Conservation (phyloP, 495 filamentous ascomycete species). For the Aspergillus sparsus region DNA sequence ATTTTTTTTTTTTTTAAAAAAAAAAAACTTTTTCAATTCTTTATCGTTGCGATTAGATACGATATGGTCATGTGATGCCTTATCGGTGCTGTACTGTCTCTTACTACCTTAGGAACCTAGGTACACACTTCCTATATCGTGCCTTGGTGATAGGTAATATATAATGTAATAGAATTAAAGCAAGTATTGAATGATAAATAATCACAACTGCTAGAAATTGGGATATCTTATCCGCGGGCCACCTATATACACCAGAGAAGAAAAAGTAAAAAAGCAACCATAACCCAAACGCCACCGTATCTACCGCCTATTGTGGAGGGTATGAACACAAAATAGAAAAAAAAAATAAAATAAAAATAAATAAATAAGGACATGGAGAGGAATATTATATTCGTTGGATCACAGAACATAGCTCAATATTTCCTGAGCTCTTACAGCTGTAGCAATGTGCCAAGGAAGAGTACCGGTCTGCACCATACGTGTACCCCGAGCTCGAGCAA, state of each 20-base stretch:
- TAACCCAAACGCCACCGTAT: conserved; percentile 21
- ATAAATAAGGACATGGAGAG: background rate
- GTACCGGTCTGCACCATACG: conserved; percentile 61
- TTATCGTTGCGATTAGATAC: conserved; percentile 29
- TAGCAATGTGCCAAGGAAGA: conserved; percentile 83
- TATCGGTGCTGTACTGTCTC: background rate
- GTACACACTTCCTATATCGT: background rate
- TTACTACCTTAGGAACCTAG: no score
- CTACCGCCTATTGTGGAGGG: conserved; percentile 22
- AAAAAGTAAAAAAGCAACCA: conserved; percentile 3
- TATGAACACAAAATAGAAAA: conserved; percentile 16
- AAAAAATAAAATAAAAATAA: background rate
- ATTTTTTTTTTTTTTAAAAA: background rate
- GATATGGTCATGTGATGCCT: conserved; percentile 28
- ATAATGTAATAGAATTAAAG: background rate
- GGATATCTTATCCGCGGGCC: conserved; percentile 19
- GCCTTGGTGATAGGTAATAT: background rate
- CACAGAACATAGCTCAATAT: conserved; percentile 49
- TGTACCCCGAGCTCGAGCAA: conserved; percentile 70
- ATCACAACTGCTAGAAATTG: conserved; percentile 8
- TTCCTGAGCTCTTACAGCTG: conserved; percentile 65
- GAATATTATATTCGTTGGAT: background rate
- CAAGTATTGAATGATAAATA: conserved; percentile 13
- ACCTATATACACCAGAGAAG: conserved; percentile 19
- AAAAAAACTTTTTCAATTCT: conserved; percentile 17